Conservation (phyloP, 2,329 filamentous ascomycete genomes). For the Diaporthe ampelina region DNA sequence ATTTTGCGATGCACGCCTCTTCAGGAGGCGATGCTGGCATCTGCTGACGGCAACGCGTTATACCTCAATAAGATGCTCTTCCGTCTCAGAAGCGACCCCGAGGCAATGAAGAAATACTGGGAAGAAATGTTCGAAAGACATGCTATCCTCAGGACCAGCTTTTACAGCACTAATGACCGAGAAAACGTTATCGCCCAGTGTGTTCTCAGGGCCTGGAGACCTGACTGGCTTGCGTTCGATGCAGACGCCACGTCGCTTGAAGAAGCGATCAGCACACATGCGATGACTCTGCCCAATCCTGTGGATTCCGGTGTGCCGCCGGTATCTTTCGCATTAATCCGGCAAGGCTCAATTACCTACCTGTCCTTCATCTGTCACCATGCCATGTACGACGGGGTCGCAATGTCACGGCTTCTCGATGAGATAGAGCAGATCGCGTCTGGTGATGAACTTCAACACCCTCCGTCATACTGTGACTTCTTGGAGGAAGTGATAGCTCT, state of each 20-base stretch:
- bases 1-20: slow-evolving; percentile 88
- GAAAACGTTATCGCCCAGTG: slow-evolving; percentile 79
- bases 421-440: slow-evolving; percentile 76
- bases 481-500: slow-evolving; percentile 69
- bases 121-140: slow-evolving; percentile 73
- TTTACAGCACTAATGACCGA: slow-evolving; percentile 73
- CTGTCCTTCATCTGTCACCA: slow-evolving; percentile 77
- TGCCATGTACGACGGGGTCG: slow-evolving; percentile 87
- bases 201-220: slow-evolving; percentile 65
- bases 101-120: slow-evolving; percentile 73
- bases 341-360: slow-evolving; percentile 49
- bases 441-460: slow-evolving; percentile 59
- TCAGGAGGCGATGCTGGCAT: slow-evolving; percentile 88
- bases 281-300: slow-evolving; percentile 53
- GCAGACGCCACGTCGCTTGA: slow-evolving; percentile 50
- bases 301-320: slow-evolving; percentile 62
- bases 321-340: slow-evolving; percentile 60
- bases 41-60: slow-evolving; percentile 58
- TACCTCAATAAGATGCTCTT: slow-evolving; percentile 84
- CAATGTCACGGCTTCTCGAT: slow-evolving; percentile 76
- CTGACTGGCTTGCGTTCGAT: slow-evolving; percentile 57
- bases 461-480: slow-evolving; percentile 74
- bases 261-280: slow-evolving; percentile 56
- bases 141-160: slow-evolving; percentile 83
- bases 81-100: slow-evolving; percentile 64